phyloP scores from a whole-genome alignment of 306 rosid species.

The Acacia acuminata region DNA sequence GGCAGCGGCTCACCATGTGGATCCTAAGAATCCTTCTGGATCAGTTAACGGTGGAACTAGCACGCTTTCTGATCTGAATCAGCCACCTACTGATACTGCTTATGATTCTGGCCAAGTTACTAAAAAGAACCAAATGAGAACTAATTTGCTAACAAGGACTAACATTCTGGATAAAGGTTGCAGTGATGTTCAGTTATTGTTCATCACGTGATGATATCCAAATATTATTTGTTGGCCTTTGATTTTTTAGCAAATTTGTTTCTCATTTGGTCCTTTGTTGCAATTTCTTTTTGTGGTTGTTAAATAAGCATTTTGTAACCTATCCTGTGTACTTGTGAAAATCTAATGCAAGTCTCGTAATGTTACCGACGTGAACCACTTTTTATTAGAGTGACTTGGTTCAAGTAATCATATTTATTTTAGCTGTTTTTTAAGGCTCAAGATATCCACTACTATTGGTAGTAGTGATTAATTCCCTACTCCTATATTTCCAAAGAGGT shows the following conservation, averaged over 20 bases:
- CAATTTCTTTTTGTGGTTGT: not conserved
- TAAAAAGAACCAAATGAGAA: not conserved
- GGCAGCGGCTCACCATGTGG: conserved; percentile 39
- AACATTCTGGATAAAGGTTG: not conserved
- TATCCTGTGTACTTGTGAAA: not conserved
- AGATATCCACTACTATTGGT: too few species aligned
- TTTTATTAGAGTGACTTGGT: not conserved
- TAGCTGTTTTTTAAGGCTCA: too few species aligned
- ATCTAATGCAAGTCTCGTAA: not conserved
- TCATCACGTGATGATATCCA: not conserved
- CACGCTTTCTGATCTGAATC: conserved; percentile 70
- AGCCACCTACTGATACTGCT: conserved; percentile 37
- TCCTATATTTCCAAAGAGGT: accelerated
- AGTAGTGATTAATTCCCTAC: too few species aligned
- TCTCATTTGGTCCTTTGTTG: not conserved
- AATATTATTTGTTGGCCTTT: not conserved
- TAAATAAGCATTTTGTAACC: too few species aligned
- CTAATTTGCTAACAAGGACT: not conserved
- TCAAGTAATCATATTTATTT: not conserved
- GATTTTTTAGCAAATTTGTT: not conserved
- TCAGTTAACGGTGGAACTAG: conserved; percentile 52
- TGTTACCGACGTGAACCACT: not conserved
- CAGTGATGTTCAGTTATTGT: not conserved
- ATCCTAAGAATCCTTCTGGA: conserved; percentile 43
- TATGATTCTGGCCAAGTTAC: conserved; percentile 46